phyloP scores from a whole-genome alignment of 306 rosid genomes.

The Trichosanthes cucumerina region DNA sequence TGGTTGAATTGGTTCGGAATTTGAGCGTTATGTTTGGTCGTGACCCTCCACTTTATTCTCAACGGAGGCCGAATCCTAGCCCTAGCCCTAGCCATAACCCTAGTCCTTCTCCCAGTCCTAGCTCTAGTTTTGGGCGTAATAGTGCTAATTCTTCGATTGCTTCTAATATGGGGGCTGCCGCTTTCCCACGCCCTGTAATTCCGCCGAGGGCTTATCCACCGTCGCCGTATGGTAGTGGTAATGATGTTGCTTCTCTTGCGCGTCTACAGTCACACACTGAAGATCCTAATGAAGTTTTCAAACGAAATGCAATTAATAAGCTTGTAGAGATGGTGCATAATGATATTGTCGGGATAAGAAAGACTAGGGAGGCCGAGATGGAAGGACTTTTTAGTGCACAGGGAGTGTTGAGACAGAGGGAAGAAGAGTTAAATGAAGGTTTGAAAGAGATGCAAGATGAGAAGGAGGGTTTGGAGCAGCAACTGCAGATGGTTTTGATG shows the following conservation, averaged over 20 bases:
- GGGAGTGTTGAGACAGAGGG: slow-evolving; percentile 52
- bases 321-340: slow-evolving; percentile 61
- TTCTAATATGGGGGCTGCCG: slow-evolving; percentile 19
- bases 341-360: slow-evolving; percentile 45
- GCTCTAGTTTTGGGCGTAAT: slow-evolving; percentile 11
- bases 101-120: slow-evolving; percentile 15
- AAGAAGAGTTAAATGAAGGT: slow-evolving; percentile 42
- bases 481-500: slow-evolving; percentile 82
- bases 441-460: slow-evolving; percentile 70
- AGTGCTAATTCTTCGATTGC: slow-evolving; percentile 9
- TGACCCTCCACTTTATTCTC: slow-evolving; percentile 82
- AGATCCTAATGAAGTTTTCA: slow-evolving; percentile 57
- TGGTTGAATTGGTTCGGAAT: slow-evolving; percentile 43
- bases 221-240: slow-evolving; percentile 51
- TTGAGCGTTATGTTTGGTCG: slow-evolving; percentile 45
- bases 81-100: slow-evolving; percentile 21
- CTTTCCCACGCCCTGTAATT: slow-evolving; percentile 30
- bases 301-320: slow-evolving; percentile 59
- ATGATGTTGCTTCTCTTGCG: slow-evolving; percentile 9
- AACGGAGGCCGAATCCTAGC: slow-evolving; percentile 36
- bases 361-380: slow-evolving; percentile 58
- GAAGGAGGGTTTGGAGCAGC: slow-evolving; percentile 84
- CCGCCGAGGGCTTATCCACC: slow-evolving; percentile 66
- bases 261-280: slow-evolving; percentile 39
- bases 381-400: slow-evolving; percentile 60